Evolutionary conservation across 164 flowering plant genomes (phyloP).

Genomic region (Sextonia rubra): DNA sequence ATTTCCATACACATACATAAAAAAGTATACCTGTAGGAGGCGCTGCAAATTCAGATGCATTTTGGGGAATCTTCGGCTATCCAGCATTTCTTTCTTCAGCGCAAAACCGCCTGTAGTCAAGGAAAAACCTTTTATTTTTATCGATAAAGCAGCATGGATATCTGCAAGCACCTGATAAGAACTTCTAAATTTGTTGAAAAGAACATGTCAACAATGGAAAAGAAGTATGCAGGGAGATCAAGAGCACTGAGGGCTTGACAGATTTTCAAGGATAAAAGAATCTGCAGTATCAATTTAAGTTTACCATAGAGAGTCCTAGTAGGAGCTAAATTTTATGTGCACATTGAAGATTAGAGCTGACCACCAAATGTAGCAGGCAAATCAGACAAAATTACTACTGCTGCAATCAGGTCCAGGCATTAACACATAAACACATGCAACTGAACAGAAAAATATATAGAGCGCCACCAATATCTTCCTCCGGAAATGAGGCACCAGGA

Average conservation of each 20-base stretch:
- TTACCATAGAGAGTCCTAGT: background rate
- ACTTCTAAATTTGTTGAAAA: background rate
- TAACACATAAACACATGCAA: no score
- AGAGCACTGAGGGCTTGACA: no score
- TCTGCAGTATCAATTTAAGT: background rate
- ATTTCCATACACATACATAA: background rate
- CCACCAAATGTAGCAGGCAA: background rate
- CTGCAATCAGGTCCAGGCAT: background rate
- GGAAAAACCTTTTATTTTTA: background rate
- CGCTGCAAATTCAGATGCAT: slow-evolving; percentile 95
- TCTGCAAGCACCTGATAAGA: background rate
- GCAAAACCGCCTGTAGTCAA: slow-evolving; percentile 68
- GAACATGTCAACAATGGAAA: background rate
- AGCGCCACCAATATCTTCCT: background rate
- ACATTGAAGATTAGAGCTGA: background rate
- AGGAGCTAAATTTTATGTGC: background rate
- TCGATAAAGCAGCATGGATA: background rate
- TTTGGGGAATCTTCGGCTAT: slow-evolving; percentile 87
- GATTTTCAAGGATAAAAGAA: background rate
- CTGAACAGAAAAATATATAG: background rate
- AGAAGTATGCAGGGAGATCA: background rate
- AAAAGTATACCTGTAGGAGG: slow-evolving; percentile 67
- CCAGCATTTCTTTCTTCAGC: slow-evolving; percentile 86
- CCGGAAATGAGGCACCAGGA: background rate
- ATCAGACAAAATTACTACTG: background rate